Evolutionary conservation across 2,329 filamentous ascomycete genomes (phyloP).

Genomic region (Ophiostoma montium): DNA sequence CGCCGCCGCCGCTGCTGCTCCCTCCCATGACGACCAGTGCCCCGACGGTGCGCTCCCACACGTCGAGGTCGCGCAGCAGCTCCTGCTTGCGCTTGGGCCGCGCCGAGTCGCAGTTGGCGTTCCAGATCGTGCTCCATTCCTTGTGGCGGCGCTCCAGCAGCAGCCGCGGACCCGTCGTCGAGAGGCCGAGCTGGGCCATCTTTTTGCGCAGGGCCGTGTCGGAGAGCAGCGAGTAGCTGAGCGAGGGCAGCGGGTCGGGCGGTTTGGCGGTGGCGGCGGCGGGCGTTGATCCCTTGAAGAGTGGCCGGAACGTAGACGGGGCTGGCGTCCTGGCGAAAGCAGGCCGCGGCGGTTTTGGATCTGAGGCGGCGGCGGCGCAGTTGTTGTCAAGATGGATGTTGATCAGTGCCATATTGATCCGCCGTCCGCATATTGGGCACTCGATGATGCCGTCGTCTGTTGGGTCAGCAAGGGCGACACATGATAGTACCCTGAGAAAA

Average conservation of each 20-base stretch:
- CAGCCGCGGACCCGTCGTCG: constrained; percentile 50
- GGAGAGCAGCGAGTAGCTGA: constrained; percentile 81
- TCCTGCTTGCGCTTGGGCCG: constrained; percentile 56
- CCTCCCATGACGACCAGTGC: constrained; percentile 18
- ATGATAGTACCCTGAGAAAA: too few species aligned
- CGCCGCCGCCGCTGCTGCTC: constrained; percentile 21
- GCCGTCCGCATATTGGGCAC: constrained; percentile 67
- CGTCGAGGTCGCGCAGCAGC: constrained; percentile 62
- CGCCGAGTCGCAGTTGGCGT: constrained; percentile 85
- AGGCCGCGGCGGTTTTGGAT: not conserved
- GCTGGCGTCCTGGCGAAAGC: not conserved
- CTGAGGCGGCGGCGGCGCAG: not conserved
- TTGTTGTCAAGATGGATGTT: constrained; percentile 60
- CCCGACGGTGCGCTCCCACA: constrained; percentile 78
- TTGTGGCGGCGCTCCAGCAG: constrained; percentile 68
- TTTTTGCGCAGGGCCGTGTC: constrained; percentile 69
- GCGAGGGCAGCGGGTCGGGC: constrained; percentile 55
- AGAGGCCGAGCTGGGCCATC: constrained; percentile 65
- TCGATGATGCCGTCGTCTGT: constrained; percentile 60
- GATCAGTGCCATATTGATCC: constrained; percentile 69
- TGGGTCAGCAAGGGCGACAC: not conserved
- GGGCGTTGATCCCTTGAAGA: not conserved
- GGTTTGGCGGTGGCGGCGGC: constrained; percentile 12
- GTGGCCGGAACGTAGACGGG: not conserved
- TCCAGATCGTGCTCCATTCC: constrained; percentile 93